Conservation (phyloP, 169 alveolate genomes). For the Cryptosporidium ryanae region DNA sequence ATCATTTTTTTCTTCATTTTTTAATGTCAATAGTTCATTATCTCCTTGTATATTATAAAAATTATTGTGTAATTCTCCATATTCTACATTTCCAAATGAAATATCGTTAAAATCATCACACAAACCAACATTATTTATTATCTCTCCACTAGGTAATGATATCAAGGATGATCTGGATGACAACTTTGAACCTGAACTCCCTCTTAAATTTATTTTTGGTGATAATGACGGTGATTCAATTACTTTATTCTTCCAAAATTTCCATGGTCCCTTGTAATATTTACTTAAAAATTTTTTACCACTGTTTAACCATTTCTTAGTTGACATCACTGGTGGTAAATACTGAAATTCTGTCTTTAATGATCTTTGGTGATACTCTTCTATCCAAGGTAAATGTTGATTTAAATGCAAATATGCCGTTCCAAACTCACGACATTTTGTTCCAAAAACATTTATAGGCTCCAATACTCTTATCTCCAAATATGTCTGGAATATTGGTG, state of each 20-base stretch:
- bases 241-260: constrained; percentile 47
- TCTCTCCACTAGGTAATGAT: constrained; percentile 59
- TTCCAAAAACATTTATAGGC: constrained; percentile 66
- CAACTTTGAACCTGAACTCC: constrained; percentile 10
- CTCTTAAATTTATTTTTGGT: constrained; percentile 45
- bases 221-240: constrained; percentile 26
- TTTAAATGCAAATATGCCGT: constrained; percentile 71
- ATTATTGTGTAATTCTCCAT: constrained; percentile 5
- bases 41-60: background rate
- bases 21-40: background rate
- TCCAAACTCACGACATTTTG: constrained; percentile 70
- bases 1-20: constrained; percentile 10
- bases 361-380: constrained; percentile 65
- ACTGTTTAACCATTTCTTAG: constrained; percentile 54
- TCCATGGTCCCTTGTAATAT: constrained; percentile 72
- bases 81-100: constrained; percentile 9
- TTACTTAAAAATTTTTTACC: constrained; percentile 61
- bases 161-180: constrained; percentile 55
- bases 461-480: constrained; percentile 54
- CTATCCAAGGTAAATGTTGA: constrained; percentile 73
- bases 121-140: constrained; percentile 8
- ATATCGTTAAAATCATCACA: constrained; percentile 48
- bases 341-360: constrained; percentile 66
- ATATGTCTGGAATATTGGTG: constrained; percentile 67
- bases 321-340: constrained; percentile 52